These are phyloP conservation scores for Tilletiaria anomala DNA, from an alignment of 1,284 basidiomycete genomes.

Conservation along the genomic window DNA sequence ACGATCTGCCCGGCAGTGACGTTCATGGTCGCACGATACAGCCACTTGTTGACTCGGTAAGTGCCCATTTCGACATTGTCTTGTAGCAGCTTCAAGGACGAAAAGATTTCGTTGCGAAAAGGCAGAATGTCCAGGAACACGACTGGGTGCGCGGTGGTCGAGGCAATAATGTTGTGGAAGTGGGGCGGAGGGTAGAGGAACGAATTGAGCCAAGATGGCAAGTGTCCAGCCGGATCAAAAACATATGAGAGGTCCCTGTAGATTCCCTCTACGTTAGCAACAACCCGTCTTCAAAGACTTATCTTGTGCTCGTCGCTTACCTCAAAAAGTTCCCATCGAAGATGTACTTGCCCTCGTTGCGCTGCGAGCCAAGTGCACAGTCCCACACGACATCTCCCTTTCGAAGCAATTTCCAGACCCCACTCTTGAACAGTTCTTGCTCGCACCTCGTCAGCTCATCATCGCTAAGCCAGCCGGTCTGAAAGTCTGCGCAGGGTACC, in stretches of 20 bases:
- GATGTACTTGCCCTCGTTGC: slow-evolving; percentile 33
- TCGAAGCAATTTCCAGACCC: slow-evolving; percentile 33
- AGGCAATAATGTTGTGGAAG: slow-evolving; percentile 40
- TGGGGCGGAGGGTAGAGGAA: slow-evolving; percentile 38
- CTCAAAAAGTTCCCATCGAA: slow-evolving; percentile 38
- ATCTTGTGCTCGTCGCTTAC: slow-evolving; percentile 6
- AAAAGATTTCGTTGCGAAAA: slow-evolving; percentile 36
- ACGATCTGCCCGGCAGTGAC: slow-evolving; percentile 21
- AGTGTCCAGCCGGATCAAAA: slow-evolving; percentile 39
- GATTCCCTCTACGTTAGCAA: too few species aligned
- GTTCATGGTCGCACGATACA: slow-evolving; percentile 39
- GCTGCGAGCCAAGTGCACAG: slow-evolving; percentile 31
- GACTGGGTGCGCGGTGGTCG: slow-evolving; percentile 19
- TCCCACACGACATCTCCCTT: slow-evolving; percentile 41
- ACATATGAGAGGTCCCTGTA: slow-evolving; percentile 33
- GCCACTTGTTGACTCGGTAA: slow-evolving; percentile 41
- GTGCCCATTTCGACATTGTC: too few species aligned
- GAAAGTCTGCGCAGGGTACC: slow-evolving; percentile 29
- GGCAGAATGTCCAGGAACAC: slow-evolving; percentile 35
- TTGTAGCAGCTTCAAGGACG: too few species aligned
- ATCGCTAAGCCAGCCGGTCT: slow-evolving; percentile 19
- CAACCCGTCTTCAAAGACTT: too few species aligned
- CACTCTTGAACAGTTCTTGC: slow-evolving; percentile 35
- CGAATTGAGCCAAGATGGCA: slow-evolving; percentile 40
- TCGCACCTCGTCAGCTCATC: slow-evolving; percentile 28